Evolutionary conservation across 2,329 filamentous ascomycete genomes (phyloP).

Genomic region (Cercospora brassicicola): DNA sequence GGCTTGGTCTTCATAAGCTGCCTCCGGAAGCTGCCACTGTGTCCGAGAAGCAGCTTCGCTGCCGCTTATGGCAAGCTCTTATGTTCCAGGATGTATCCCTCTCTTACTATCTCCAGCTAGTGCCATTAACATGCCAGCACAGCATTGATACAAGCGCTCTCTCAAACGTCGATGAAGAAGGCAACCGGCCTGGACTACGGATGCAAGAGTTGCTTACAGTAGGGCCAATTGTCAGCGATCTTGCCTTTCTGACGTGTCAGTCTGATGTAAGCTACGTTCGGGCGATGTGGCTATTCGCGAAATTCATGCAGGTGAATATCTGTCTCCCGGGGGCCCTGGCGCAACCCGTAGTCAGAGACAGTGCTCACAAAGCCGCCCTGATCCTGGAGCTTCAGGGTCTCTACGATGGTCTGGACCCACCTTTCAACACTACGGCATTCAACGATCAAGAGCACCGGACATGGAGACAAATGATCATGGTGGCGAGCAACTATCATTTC

Average conservation of each 20-base stretch:
- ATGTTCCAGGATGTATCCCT: conserved; percentile 78
- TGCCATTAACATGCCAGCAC: neutral
- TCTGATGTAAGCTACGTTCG: neutral
- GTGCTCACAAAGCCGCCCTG: neutral
- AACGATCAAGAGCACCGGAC: neutral
- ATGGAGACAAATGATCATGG: neutral
- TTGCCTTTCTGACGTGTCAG: neutral
- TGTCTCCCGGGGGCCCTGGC: neutral
- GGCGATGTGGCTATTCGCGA: neutral
- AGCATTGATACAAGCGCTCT: neutral
- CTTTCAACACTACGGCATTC: neutral
- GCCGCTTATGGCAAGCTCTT: conserved; percentile 81
- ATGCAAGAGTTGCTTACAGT: neutral
- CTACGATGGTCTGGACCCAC: neutral
- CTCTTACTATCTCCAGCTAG: conserved; percentile 66
- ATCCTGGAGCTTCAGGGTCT: neutral
- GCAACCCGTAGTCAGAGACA: neutral
- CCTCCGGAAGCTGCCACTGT: conserved; percentile 57
- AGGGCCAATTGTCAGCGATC: neutral
- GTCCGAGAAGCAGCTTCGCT: conserved; percentile 39
- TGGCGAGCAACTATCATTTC: neutral
- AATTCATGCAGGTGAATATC: neutral
- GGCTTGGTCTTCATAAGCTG: conserved; percentile 66
- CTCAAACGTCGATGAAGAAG: neutral
- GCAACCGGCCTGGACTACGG: neutral